Percentiles rank a stretch among this genome's conserved stretches.
phyloP scores from a whole-genome alignment of 331 rosid species.

The Acacia pycnantha region DNA sequence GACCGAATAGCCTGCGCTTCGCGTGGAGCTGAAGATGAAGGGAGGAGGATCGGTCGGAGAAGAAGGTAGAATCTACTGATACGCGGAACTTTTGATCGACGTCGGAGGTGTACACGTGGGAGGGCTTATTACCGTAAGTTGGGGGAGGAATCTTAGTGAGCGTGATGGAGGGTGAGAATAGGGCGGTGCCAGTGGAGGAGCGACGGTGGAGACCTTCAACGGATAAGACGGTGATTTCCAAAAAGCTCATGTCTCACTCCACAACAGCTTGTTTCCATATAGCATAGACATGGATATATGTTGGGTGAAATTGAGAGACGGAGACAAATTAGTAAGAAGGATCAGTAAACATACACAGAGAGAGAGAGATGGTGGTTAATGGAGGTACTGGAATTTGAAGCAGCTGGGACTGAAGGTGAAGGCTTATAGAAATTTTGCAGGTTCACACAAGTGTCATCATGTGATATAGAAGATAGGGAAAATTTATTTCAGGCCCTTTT shows the following conservation, averaged over 20 bases:
- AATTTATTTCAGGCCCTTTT: no score
- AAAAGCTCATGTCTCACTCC: neutral
- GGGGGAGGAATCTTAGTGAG: conserved; percentile 36
- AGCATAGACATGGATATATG: neutral
- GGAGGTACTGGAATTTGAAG: neutral
- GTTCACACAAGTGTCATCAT: no score
- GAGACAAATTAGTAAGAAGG: no score
- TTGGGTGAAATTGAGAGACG: no score
- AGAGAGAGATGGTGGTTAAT: neutral
- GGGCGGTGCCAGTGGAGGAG: neutral
- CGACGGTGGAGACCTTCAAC: conserved; percentile 38
- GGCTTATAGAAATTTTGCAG: neutral
- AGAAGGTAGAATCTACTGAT: conserved; percentile 35
- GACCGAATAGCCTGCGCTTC: conserved; percentile 48
- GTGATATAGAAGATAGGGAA: no score
- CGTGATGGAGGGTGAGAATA: conserved; percentile 33
- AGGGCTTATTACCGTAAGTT: conserved; percentile 19
- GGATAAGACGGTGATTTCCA: conserved; percentile 52
- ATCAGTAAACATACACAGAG: neutral
- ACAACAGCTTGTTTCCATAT: neutral
- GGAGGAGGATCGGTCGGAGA: conserved; percentile 33
- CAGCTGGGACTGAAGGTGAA: neutral
- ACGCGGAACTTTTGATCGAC: conserved; percentile 39
- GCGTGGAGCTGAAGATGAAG: conserved; percentile 43
- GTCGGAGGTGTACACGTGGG: neutral